Base-by-base conservation (phyloP, 306 rosid genomes). In the Dalbergia cochinchinensis region DNA sequence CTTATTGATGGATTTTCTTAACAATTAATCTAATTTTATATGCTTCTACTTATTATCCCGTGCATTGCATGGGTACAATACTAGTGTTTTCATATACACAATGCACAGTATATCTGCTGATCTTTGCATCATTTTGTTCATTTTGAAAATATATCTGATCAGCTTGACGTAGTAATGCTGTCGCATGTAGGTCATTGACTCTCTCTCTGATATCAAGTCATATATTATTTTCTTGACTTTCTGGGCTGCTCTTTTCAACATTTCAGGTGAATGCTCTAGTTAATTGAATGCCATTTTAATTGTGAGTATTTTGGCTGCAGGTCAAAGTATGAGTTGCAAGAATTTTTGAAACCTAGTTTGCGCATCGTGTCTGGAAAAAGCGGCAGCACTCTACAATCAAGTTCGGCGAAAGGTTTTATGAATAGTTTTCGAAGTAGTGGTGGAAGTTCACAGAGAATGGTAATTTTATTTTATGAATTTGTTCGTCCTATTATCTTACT, bases 281-380 rank as follows among this genome's bases (percentile, higher is more conserved):
- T 54, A 61, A 73, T 58, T 61, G 75, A 71, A 74, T 47, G 47
- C 18, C 13, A 20, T 63, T 66, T 74, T 76, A 76, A 55, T 78
- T 35, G 78, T 61, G 71, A 42, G 78, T 48, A 66, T 84, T 69
- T 78, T 77, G 78, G 42, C 35, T 85, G 76, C 83, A 96, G 99
- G 87, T 86, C 96, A 63, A 96, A 96, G 77, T 96, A 96, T 85
- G 99, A 96, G 86, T 66, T 71, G 68, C 99, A 96, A 85, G 94
- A 85, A 59, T 96, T 96, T 85, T 83, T 96, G 88, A 96, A 96
- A 84, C 96, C 99, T n/a, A 88, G 93, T 85, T 82, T 96, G 92
- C 93, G 99, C 80, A 96, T 96, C 80, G 76, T 83, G 62, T 91
- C 94, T 20, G 84, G 83, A 76, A 86, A 85, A 83, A 76, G 85